Evolutionary conservation across 2,329 filamentous ascomycete species (phyloP).

Genomic region (Incumbomyces delicatus): DNA sequence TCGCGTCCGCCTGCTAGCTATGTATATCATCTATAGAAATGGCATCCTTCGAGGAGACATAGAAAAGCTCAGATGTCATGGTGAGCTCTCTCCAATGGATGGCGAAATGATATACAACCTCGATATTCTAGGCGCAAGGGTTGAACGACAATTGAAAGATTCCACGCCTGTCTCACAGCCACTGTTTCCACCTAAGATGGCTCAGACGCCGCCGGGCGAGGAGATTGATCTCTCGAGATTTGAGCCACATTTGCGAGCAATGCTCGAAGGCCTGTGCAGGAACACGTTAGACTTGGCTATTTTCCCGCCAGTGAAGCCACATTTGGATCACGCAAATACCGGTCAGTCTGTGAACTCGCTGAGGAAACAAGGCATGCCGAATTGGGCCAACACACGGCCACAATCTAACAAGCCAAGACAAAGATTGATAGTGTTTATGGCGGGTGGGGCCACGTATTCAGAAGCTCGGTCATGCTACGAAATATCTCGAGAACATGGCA

Average conservation of each 20-base stretch:
- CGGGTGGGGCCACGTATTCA: constrained; percentile 87
- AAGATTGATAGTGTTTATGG: constrained; percentile 86
- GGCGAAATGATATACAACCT: constrained; percentile 64
- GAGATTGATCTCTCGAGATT: constrained; percentile 83
- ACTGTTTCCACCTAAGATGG: constrained; percentile 52
- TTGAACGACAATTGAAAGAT: constrained; percentile 67
- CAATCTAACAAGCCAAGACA: constrained; percentile 72
- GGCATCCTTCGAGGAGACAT: constrained; percentile 78
- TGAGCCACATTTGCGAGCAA: constrained; percentile 67
- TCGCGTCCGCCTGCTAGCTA: constrained; percentile 70
- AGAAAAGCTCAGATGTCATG: constrained; percentile 72
- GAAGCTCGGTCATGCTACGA: constrained; percentile 88
- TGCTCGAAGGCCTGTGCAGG: constrained; percentile 65
- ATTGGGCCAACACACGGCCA: constrained; percentile 79
- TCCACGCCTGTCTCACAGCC: constrained; percentile 54
- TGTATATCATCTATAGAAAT: constrained; percentile 78
- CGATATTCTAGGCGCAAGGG: constrained; percentile 68
- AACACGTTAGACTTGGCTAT: constrained; percentile 55
- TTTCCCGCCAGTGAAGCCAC: constrained; percentile 67
- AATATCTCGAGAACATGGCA: constrained; percentile 58
- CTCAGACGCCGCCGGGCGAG: constrained; percentile 38
- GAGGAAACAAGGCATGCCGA: constrained; percentile 73
- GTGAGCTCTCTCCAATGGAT: constrained; percentile 65
- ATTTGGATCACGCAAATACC: constrained; percentile 42
- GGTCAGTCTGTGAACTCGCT: constrained; percentile 61